A percentile compares a stretch with the other conserved stretches of the same genome.
phyloP scores from a whole-genome alignment of 2,329 filamentous ascomycete genomes.

The Ceratocystis papillata region DNA sequence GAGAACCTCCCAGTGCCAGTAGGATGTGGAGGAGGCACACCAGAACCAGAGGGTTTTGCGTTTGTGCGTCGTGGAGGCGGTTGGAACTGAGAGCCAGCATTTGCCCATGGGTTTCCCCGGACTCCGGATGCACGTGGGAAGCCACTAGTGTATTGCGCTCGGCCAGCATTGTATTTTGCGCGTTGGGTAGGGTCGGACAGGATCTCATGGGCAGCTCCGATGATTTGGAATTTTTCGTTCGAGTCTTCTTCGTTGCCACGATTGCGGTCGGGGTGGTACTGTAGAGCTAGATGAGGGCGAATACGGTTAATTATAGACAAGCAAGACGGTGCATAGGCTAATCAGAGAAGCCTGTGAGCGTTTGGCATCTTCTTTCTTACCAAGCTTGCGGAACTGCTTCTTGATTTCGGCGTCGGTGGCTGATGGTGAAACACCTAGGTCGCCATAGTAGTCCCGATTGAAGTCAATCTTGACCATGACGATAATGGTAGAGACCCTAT shows the following conservation, averaged over 20 bases:
- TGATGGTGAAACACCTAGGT: constrained; percentile 59
- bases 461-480: constrained; percentile 24
- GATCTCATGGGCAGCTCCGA: constrained; percentile 77
- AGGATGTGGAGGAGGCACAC: constrained; percentile 5
- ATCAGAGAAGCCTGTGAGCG: background rate
- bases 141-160: constrained; percentile 28
- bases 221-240: constrained; percentile 72
- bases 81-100: constrained; percentile 41
- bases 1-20: constrained; percentile 27
- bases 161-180: constrained; percentile 43
- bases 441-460: constrained; percentile 71
- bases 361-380: constrained; percentile 38
- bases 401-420: constrained; percentile 68
- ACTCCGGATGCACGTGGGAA: constrained; percentile 45
- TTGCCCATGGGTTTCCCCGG: constrained; percentile 47
- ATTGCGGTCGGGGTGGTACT: constrained; percentile 83
- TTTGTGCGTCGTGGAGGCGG: constrained; percentile 39
- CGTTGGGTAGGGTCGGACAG: constrained; percentile 42
- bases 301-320: background rate
- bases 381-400: constrained; percentile 75
- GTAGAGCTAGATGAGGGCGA: constrained; percentile 49
- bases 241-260: constrained; percentile 70
- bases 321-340: background rate
- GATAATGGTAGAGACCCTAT: background rate
- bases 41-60: constrained; percentile 17